phyloP scores from a whole-genome alignment of 176 grass and related monocot genomes.

The Musa itinerans region DNA sequence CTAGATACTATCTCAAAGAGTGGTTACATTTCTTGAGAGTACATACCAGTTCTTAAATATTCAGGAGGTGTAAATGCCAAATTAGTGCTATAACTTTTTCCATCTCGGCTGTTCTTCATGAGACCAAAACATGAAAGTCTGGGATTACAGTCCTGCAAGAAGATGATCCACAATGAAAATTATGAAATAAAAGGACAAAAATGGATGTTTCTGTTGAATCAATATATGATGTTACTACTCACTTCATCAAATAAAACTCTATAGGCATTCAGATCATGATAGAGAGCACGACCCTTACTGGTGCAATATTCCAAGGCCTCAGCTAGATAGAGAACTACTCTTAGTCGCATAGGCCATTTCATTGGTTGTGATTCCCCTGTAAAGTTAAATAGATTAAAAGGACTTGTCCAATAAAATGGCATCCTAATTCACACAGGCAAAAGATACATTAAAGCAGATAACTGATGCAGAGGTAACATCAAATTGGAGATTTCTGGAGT shows the following conservation, averaged over 20 bases:
- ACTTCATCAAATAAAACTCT: constrained; percentile 96
- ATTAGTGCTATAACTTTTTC: constrained; percentile 99
- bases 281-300: constrained; percentile 70
- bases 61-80: constrained; percentile 97
- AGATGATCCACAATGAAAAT: constrained; percentile 6
- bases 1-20: not conserved
- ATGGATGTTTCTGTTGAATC: constrained; percentile 10
- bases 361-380: constrained; percentile 94
- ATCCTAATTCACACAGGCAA: not conserved
- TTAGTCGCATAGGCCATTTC: constrained; percentile 97
- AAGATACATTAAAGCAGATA: not conserved
- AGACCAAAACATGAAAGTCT: constrained; percentile 99
- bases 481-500: not conserved
- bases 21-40: not conserved
- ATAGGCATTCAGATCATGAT: constrained; percentile 99
- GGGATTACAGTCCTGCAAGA: constrained; percentile 80
- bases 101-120: constrained; percentile 97
- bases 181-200: constrained; percentile 19
- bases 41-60: constrained; percentile 94
- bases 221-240: constrained; percentile 26
- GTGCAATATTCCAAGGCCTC: constrained; percentile 95
- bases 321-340: constrained; percentile 84
- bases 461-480: not conserved
- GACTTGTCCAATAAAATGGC: not conserved
- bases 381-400: constrained; percentile 29